phyloP scores from a whole-genome alignment of 495 filamentous ascomycete species.

The Podospora bellae-mahoneyi region DNA sequence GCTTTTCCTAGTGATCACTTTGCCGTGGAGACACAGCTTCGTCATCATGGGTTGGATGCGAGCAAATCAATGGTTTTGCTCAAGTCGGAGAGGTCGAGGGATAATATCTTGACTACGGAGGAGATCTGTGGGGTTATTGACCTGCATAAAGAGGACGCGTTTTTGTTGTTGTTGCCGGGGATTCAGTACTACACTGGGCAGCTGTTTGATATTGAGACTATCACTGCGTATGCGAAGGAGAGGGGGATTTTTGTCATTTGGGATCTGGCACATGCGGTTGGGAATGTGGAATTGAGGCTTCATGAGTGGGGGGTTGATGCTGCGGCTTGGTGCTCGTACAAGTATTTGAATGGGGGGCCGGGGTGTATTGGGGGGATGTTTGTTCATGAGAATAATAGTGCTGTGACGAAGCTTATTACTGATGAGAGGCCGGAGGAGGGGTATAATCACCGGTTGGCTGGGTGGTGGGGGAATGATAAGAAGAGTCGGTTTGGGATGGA shows the following conservation, averaged over 20 bases:
- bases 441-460: constrained; percentile 60
- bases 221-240: constrained; percentile 75
- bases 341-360: constrained; percentile 91
- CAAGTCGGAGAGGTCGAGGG: constrained; percentile 53
- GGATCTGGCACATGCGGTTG: constrained; percentile 93
- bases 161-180: constrained; percentile 80
- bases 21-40: constrained; percentile 82
- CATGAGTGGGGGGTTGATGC: constrained; percentile 96
- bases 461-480: constrained; percentile 90
- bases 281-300: constrained; percentile 79
- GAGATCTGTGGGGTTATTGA: constrained; percentile 75
- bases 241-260: constrained; percentile 80
- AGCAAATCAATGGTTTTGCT: constrained; percentile 72
- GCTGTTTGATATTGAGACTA: constrained; percentile 77
- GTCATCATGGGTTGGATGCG: constrained; percentile 68
- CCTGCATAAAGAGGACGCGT: constrained; percentile 69
- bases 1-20: constrained; percentile 96
- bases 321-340: constrained; percentile 96
- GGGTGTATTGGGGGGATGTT: constrained; percentile 85
- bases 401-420: constrained; percentile 41
- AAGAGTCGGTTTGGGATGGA: constrained; percentile 73
- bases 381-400: constrained; percentile 73
- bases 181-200: constrained; percentile 97
- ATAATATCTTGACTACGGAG: constrained; percentile 60
- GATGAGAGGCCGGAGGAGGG: constrained; percentile 38